Conservation (phyloP, 768 basidiomycete genomes). For the Fomitopsis serialis region DNA sequence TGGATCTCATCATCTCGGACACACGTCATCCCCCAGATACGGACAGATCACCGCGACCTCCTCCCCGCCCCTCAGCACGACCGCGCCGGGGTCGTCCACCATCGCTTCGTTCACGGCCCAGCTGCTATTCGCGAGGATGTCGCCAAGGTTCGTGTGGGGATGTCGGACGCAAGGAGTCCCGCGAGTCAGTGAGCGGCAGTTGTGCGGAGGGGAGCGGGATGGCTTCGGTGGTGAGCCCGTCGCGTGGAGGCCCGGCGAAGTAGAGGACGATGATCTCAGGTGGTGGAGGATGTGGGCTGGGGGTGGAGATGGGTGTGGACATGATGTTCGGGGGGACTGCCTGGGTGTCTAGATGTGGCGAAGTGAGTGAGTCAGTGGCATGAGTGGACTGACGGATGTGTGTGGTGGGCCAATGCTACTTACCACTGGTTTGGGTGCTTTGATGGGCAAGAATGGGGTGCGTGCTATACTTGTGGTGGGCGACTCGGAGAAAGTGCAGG, state of each 20-base stretch:
- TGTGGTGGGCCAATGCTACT: no score
- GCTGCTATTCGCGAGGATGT: slow-evolving; percentile 53
- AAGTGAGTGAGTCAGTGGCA: no score
- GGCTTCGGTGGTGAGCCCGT: slow-evolving; percentile 52
- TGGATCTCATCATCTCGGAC: no score
- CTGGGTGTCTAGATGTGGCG: no score
- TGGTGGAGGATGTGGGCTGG: not conserved
- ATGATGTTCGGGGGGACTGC: not conserved
- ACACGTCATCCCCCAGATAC: slow-evolving; percentile 65
- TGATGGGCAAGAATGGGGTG: no score
- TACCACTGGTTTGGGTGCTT: no score
- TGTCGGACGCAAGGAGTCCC: slow-evolving; percentile 48
- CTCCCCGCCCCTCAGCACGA: slow-evolving; percentile 60
- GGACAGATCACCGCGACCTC: slow-evolving; percentile 75
- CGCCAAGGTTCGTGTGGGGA: slow-evolving; percentile 42
- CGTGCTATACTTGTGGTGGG: no score
- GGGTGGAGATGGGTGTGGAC: not conserved
- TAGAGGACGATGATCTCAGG: slow-evolving; percentile 39
- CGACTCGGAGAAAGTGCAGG: no score
- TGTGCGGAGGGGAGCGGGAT: slow-evolving; percentile 39
- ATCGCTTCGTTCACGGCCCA: slow-evolving; percentile 85
- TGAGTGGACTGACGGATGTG: no score
- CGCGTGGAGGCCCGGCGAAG: slow-evolving; percentile 68
- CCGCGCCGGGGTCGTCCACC: slow-evolving; percentile 51
- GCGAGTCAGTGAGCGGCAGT: slow-evolving; percentile 49